Evolutionary conservation across 1,284 basidiomycete species (phyloP).

Genomic region (Sanguinoderma infundibulare): DNA sequence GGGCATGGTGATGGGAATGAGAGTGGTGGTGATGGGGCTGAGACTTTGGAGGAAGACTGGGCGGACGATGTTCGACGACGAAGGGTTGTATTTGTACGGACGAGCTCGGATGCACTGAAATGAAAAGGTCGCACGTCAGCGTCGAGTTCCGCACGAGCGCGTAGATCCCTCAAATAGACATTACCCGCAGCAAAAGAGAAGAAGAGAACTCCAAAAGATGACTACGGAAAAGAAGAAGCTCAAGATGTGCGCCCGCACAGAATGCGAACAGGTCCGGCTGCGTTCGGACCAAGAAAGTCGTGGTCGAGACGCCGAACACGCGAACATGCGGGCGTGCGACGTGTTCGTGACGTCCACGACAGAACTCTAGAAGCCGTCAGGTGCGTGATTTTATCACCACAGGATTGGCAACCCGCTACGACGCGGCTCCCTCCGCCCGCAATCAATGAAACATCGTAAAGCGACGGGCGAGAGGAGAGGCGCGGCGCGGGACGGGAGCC

Average conservation of each 20-base stretch:
- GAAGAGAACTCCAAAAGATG: not conserved
- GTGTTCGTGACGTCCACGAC: constrained; percentile 2
- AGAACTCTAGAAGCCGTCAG: constrained; percentile 19
- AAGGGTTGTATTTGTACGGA: constrained; percentile 22
- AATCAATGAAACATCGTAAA: not conserved
- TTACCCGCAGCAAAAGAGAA: not conserved
- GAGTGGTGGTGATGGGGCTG: constrained; percentile 3
- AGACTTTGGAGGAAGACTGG: constrained; percentile 7
- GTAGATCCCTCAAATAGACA: not conserved
- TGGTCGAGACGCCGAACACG: not conserved
- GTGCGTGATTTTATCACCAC: constrained; percentile 14
- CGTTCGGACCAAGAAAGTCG: not conserved
- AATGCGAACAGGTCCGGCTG: too few relatives aligned
- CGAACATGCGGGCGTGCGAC: constrained; percentile 2
- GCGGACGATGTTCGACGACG: constrained; percentile 23
- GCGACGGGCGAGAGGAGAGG: too few relatives aligned
- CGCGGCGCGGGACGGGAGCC: constrained; percentile 1
- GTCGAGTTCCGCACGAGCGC: not conserved
- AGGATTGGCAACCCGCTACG: constrained; percentile 3
- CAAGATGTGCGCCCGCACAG: not conserved
- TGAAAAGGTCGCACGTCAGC: not conserved
- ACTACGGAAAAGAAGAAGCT: not conserved
- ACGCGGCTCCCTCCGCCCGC: not conserved
- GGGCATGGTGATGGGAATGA: constrained; percentile 18
- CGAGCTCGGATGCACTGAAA: constrained; percentile 10